These are phyloP conservation scores for Cladosporium velox DNA, from an alignment of 2,329 filamentous ascomycete genomes.

Conservation along the genomic window DNA sequence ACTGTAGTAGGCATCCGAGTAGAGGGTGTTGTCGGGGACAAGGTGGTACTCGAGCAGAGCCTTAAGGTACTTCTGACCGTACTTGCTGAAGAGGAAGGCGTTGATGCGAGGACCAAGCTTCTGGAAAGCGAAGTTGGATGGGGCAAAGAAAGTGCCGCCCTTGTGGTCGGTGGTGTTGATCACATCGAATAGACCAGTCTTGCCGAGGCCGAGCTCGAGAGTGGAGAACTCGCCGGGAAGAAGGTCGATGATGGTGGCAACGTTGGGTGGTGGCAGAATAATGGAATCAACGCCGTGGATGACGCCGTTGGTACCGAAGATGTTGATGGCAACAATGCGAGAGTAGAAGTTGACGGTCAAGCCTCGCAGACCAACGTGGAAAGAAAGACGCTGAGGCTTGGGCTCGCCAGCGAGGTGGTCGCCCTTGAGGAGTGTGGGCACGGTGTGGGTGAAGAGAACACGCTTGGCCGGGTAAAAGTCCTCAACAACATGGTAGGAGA, in stretches of 20 bases:
- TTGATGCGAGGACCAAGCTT: slow-evolving; percentile 72
- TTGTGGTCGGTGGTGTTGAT: slow-evolving; percentile 56
- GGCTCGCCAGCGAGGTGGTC: slow-evolving; percentile 62
- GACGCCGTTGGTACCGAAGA: slow-evolving; percentile 75
- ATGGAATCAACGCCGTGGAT: slow-evolving; percentile 75
- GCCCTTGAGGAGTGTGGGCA: slow-evolving; percentile 67
- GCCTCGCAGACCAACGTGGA: slow-evolving; percentile 63
- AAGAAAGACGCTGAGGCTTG: slow-evolving; percentile 67
- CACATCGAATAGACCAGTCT: slow-evolving; percentile 68
- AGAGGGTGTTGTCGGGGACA: slow-evolving; percentile 72
- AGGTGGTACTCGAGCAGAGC: slow-evolving; percentile 80
- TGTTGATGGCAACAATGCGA: slow-evolving; percentile 68
- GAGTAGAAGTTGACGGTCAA: slow-evolving; percentile 76
- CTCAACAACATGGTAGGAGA: slow-evolving; percentile 74
- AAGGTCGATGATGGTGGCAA: slow-evolving; percentile 64
- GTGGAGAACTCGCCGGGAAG: slow-evolving; percentile 76
- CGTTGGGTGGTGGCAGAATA: slow-evolving; percentile 72
- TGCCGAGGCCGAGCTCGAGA: slow-evolving; percentile 70
- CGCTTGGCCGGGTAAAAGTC: slow-evolving; percentile 66
- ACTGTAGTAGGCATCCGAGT: slow-evolving; percentile 79
- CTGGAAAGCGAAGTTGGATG: slow-evolving; percentile 77
- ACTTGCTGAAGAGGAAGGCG: slow-evolving; percentile 80
- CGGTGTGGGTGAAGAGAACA: slow-evolving; percentile 70
- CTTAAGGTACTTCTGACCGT: slow-evolving; percentile 72
- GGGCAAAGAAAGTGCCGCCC: slow-evolving; percentile 79